Percentiles rank a stretch among this genome's conserved stretches.
Evolutionary conservation across 352 stramenopile species (phyloP).

Genomic region (Globisporangium abappressorium): DNA sequence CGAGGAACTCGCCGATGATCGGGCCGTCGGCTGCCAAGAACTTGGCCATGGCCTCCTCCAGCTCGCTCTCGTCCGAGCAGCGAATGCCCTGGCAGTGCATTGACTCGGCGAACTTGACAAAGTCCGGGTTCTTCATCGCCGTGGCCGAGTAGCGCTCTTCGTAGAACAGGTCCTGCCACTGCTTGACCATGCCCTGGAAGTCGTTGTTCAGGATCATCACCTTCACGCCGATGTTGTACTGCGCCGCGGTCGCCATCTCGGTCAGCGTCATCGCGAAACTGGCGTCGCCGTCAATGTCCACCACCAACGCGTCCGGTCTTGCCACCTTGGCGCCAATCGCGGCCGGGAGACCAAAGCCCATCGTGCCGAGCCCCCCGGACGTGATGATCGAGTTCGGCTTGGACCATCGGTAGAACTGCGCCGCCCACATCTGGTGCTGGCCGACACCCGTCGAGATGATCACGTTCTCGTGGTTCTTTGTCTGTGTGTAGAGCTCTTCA

Average conservation of each 20-base stretch:
- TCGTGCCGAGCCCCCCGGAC: constrained; percentile 93
- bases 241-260: constrained; percentile 93
- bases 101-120: constrained; percentile 90
- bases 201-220: constrained; percentile 96
- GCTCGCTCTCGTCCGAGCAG: constrained; percentile 84
- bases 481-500: constrained; percentile 92
- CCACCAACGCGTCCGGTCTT: constrained; percentile 75
- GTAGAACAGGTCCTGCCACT: constrained; percentile 97
- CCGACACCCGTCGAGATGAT: constrained; percentile 95
- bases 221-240: constrained; percentile 94
- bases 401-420: constrained; percentile 96
- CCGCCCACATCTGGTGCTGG: constrained; percentile 97
- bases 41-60: constrained; percentile 89
- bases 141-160: constrained; percentile 91
- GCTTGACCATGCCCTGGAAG: constrained; percentile 97
- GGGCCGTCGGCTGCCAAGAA: constrained; percentile 93
- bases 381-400: constrained; percentile 92
- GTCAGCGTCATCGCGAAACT: constrained; percentile 97
- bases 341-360: constrained; percentile 93
- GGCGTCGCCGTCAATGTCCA: constrained; percentile 95
- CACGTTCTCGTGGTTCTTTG: constrained; percentile 88
- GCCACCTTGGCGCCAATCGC: constrained; percentile 94
- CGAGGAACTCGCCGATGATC: constrained; percentile 93
- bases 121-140: constrained; percentile 93
- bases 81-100: constrained; percentile 93